Evolutionary conservation across 2,329 filamentous ascomycete genomes (phyloP), one percentile per base, ranked within the genome.

Genomic region (Lecanosticta acicola): DNA sequence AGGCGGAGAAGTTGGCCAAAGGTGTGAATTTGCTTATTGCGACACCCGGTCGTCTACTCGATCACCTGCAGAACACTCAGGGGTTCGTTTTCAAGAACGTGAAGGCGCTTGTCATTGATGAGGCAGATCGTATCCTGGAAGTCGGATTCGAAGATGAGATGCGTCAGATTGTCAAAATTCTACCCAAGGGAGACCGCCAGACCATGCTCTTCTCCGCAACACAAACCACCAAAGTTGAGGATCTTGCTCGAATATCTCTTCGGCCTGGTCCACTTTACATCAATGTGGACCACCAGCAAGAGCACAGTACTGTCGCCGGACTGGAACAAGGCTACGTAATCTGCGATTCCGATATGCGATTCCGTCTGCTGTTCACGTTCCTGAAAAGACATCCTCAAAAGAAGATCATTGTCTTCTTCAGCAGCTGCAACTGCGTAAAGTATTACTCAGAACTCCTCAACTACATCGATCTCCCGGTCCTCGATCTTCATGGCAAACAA

Each of bases 71-170:
- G 67, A 95, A 91, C 66, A 97, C 93, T 0, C 84, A 85, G 47
- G 83, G 84, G 16, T 97, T 97, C 55, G 72, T 84, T 1, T 95
- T 87, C 78, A 94, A 94, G 76, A 95, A 96, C 68, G 71, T 95
- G 59, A 89, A 90, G 68, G 86, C 88, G 1, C 76, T 98, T 29
- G 80, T 98, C 56, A 96, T 97, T 57, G 93, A 98, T 60, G 93
- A 98, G 71, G 93, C 93, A 14, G 93, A 98, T 66, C 84, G 93
- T 39, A 96, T 98, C 53, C 74, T 98, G 36, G 93, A 98, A 71
- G 87, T 96, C 52, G 91, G 93, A 59, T 98, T 98, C 75, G 93
- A 98, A 68, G 93, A 97, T 63, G 93, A 98, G 71, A 95, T 98
- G 86, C 79, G 87, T 54, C 85, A 94, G 66, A 95, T 98, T 58